Percentiles rank a stretch among this genome's conserved stretches.
These are phyloP conservation scores for Teratosphaeria epicoccoides DNA, from an alignment of 2,329 filamentous ascomycete genomes.

Conservation along the genomic window DNA sequence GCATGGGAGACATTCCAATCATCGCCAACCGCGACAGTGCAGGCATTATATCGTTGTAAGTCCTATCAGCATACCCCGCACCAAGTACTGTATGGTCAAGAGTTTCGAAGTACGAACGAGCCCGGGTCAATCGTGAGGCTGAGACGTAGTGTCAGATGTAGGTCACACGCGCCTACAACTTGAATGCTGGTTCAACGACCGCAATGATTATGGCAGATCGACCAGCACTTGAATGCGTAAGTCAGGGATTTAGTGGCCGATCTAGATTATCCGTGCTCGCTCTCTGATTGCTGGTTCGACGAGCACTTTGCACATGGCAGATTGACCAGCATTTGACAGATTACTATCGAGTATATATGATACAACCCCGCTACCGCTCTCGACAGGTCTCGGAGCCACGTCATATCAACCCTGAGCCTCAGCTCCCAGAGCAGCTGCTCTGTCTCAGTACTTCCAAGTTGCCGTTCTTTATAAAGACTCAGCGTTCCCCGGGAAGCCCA, in stretches of 20 bases:
- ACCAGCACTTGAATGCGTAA: too few species aligned
- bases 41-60: too few species aligned
- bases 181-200: too few species aligned
- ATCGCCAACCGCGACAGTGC: background rate
- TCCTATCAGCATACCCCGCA: too few species aligned
- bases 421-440: conserved; percentile 1
- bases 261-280: too few species aligned
- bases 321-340: background rate
- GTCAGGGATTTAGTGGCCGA: too few species aligned
- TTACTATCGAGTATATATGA: background rate
- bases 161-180: too few species aligned
- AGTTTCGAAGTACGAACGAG: too few species aligned
- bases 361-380: background rate
- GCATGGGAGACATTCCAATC: background rate
- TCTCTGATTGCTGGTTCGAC: too few species aligned
- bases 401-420: background rate
- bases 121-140: background rate
- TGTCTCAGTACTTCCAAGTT: background rate
- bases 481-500: background rate
- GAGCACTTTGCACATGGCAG: too few species aligned
- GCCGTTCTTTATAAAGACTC: background rate
- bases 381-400: background rate
- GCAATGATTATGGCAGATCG: too few species aligned
- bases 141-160: background rate
- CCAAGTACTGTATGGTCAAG: too few species aligned